Base-by-base conservation (phyloP, 208 protist species). In the Tritrichomonas foetus region DNA sequence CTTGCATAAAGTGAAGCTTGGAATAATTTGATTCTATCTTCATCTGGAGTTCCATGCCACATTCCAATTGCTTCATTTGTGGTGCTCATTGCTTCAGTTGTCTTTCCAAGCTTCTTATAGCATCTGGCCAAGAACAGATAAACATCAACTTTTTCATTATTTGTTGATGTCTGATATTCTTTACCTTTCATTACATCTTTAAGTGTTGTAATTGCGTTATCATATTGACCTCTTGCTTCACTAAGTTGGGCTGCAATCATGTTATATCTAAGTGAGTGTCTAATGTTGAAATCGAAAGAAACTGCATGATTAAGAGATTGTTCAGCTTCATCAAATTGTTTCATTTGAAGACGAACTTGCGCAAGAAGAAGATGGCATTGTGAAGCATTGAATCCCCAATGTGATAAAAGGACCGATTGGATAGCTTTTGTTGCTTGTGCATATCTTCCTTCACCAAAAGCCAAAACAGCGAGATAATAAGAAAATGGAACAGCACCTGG, bases 311-410 rank as follows among this genome's bases (percentile, higher is more conserved):
- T 57, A 8, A 89, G 47, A 13, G 16, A 22, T 55, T 44, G n/a
- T 53, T 89, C 78, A 16, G 78, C 78, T 57, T 89, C 78, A n/a
- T 89, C 78, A 30, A 61, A 89, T 57, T 89, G 78, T 49, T 89
- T 89, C 78, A 89, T 89, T 61, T 89, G 78, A 1, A 89, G 30
- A 16, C 78, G 78, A 33, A 89, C 44, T 57, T 89, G 78, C 1
- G 78, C 78, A 20, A 89, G 36, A 61, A 89, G 47, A 53, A 89
- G 47, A 89, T 89, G 78, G 30, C 78, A 89, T 16, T 89, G 78
- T 16, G 78, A 89, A 33, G 78, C 78, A 89, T 89, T 89, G 16
- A 61, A 89, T 33, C 78, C 78, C 78, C 78, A 89, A 20, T 89
- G 44, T 53, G 78, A 89, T 53, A 53, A 47, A 8, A 89, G 27